These are phyloP conservation scores for Diplodia scrobiculata DNA, from an alignment of 2,329 filamentous ascomycete species.

Conservation along the genomic window DNA sequence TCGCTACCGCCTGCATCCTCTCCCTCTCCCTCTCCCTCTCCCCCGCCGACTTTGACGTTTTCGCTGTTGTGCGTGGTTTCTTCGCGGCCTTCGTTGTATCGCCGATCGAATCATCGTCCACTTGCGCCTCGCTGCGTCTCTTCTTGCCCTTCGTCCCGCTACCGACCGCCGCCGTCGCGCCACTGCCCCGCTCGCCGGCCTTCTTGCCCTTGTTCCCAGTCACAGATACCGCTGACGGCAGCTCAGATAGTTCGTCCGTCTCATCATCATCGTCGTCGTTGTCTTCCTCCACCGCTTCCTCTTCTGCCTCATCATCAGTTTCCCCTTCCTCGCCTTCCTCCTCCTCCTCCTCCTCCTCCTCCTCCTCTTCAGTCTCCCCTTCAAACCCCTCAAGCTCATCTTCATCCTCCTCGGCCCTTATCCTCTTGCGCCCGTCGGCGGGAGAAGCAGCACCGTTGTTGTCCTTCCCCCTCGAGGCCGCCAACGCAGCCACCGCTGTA, in stretches of 20 bases:
- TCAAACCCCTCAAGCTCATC: too few species aligned
- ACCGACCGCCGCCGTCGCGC: background rate
- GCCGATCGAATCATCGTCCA: background rate
- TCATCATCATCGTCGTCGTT: background rate
- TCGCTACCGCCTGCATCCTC: background rate
- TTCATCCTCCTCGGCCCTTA: background rate
- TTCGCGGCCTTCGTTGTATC: too few species aligned
- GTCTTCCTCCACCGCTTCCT: background rate
- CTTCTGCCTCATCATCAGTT: too few species aligned
- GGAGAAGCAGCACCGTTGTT: background rate
- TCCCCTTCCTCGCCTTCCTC: background rate
- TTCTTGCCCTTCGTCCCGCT: background rate
- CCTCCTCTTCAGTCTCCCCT: background rate
- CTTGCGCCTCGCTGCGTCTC: background rate
- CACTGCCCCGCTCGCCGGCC: background rate
- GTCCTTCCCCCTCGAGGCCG: background rate
- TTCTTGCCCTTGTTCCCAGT: background rate
- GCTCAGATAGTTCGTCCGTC: background rate
- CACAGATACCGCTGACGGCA: background rate
- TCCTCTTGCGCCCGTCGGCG: background rate
- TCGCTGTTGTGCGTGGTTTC: too few species aligned
- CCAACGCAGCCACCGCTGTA: too few species aligned
- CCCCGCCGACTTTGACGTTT: background rate
- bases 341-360: too few species aligned
- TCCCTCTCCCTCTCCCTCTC: background rate